Base-by-base conservation (phyloP, 108 stramenopile species). In the Nitzschia sp. region DNA sequence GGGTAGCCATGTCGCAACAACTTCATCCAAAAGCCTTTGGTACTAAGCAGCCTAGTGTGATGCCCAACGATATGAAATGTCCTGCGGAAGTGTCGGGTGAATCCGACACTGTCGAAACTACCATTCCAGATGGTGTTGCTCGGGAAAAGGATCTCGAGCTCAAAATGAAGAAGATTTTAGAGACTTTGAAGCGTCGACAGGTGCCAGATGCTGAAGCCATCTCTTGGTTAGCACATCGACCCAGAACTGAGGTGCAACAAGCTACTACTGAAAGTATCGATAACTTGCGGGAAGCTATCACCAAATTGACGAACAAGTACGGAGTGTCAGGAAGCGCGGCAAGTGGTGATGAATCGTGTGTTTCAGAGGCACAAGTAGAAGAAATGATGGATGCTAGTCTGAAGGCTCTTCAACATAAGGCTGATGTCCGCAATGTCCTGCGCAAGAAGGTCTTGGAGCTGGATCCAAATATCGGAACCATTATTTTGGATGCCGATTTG, bases 401-500 rank as follows among this genome's bases (percentile, higher is more conserved):
- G 22, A 19, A 55, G 0, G 75, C 68, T 10, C 26, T 69, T 48
- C 19, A 43, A 12, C 51, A 38, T 0, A 19, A 65, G 24, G 55
- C 39, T 8, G 50, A 65, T 70, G 37, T 76, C 6, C 59, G 69
- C 37, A 62, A 70, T 46, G 60, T 53, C 21, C 48, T 76, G 21
- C 59, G 64, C n/a, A 65, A 70, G 51, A 44, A 26, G 14, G 60
- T 44, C 1, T 25, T 59, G 53, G 51, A 64, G 53, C 46, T 59
- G 29, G 63, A 63, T 65, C 41, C 63, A 8, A 61, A 65, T 9
- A 46, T n/a, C 10, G 34, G 29, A 20, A 29, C 58, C 9, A 57
- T 76, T 29, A 76, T 76, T 63, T 26, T 76, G 26, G 75, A 76
- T 48, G 75, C 75, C 3, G 75, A 76, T 65, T 51, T 76, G 48